Evolutionary conservation across 352 stramenopile genomes (phyloP).

Genomic region (Globisporangium iwayamae): DNA sequence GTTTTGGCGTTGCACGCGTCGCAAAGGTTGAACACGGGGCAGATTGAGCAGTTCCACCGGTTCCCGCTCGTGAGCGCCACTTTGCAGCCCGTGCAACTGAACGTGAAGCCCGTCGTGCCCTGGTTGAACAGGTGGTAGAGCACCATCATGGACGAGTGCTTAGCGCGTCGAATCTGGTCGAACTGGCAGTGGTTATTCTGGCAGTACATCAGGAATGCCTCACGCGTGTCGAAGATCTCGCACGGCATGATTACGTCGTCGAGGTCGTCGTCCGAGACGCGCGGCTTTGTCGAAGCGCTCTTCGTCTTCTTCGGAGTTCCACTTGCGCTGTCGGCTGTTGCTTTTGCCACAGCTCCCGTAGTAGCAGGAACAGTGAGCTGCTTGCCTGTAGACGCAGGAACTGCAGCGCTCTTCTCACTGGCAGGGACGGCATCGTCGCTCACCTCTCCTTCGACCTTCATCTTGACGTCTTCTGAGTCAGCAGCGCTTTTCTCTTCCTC

Average conservation of each 20-base stretch:
- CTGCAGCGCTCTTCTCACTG: not conserved
- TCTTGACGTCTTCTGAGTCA: constrained; percentile 12
- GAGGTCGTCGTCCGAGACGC: constrained; percentile 41
- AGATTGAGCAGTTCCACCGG: constrained; percentile 95
- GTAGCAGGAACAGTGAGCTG: not conserved
- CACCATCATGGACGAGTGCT: constrained; percentile 86
- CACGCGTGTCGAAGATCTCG: constrained; percentile 93
- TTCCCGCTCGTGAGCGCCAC: constrained; percentile 93
- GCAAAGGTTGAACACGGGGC: constrained; percentile 95
- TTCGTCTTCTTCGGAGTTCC: constrained; percentile 32
- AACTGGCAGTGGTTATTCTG: constrained; percentile 88
- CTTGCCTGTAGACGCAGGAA: not conserved
- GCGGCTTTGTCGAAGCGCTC: constrained; percentile 14
- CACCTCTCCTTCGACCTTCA: constrained; percentile 14
- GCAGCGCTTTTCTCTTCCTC: constrained; percentile 16
- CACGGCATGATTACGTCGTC: constrained; percentile 96
- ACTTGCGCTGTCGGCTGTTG: constrained; percentile 13
- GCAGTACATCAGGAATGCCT: constrained; percentile 89
- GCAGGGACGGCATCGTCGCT: not conserved
- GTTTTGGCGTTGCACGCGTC: constrained; percentile 92
- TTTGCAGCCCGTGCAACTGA: constrained; percentile 94
- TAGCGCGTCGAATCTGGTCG: constrained; percentile 76
- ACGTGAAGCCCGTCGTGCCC: constrained; percentile 96
- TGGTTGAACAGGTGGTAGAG: constrained; percentile 89
- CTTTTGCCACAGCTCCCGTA: constrained; percentile 4